phyloP scores from a whole-genome alignment of 2,329 filamentous ascomycete species.

The Pseudodiploospora longispora region DNA sequence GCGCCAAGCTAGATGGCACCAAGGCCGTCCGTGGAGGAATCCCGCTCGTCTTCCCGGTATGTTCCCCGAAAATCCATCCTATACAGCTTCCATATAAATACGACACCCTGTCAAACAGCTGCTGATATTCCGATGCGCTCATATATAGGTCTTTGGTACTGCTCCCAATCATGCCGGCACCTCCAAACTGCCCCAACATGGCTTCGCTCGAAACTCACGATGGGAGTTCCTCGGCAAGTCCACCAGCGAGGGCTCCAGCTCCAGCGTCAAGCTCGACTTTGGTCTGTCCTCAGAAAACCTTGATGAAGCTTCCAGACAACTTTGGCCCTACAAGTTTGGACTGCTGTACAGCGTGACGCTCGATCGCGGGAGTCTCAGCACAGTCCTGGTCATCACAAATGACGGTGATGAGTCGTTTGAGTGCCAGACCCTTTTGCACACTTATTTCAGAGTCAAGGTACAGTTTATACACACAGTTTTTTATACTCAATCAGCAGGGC shows the following conservation, averaged over 20 bases:
- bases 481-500: not conserved
- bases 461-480: slow-evolving; percentile 19
- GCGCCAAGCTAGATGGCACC: slow-evolving; percentile 71
- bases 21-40: slow-evolving; percentile 90
- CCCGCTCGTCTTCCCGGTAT: slow-evolving; percentile 85
- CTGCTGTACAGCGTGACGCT: slow-evolving; percentile 91
- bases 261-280: slow-evolving; percentile 87
- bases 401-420: slow-evolving; percentile 77
- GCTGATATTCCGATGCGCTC: not conserved
- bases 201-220: slow-evolving; percentile 79
- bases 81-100: not conserved
- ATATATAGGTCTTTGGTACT: slow-evolving; percentile 70
- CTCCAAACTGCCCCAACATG: slow-evolving; percentile 77
- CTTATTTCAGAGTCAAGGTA: slow-evolving; percentile 77
- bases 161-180: slow-evolving; percentile 71
- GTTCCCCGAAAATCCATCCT: slow-evolving; percentile 20
- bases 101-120: slow-evolving; percentile 1
- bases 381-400: slow-evolving; percentile 81
- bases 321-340: slow-evolving; percentile 83
- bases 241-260: slow-evolving; percentile 44
- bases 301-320: slow-evolving; percentile 55
- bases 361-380: slow-evolving; percentile 64
- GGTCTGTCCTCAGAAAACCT: slow-evolving; percentile 72
- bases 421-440: slow-evolving; percentile 86
- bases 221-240: slow-evolving; percentile 96